Percentiles rank a stretch among this genome's conserved stretches.
Evolutionary conservation across 164 flowering plant genomes (phyloP).

Genomic region (Annona cherimola): DNA sequence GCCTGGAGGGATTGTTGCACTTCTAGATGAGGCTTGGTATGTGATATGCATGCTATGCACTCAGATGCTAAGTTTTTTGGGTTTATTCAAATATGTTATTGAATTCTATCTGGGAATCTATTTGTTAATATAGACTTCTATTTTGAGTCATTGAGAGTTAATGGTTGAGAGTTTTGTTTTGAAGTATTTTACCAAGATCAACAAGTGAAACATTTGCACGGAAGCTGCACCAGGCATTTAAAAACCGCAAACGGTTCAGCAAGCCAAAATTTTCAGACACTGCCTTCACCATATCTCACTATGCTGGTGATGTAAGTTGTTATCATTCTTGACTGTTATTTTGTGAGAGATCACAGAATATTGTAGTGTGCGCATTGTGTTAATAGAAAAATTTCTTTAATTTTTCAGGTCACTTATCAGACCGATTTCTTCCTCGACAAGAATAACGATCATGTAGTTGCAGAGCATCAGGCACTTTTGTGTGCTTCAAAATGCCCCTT

Average conservation of each 20-base stretch:
- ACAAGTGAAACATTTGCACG: slow-evolving; percentile 97
- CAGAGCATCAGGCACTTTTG: slow-evolving; percentile 91
- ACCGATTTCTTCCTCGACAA: slow-evolving; percentile 93
- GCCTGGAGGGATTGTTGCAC: slow-evolving; percentile 96
- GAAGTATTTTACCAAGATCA: slow-evolving; percentile 97
- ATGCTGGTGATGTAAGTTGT: slow-evolving; percentile 95
- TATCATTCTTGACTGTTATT: not conserved
- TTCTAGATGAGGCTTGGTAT: slow-evolving; percentile 98
- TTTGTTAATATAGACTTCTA: not conserved
- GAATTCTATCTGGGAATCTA: not conserved
- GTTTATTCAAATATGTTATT: not conserved
- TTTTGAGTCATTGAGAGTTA: slow-evolving; percentile 8
- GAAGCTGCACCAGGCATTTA: slow-evolving; percentile 87
- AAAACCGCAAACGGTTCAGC: slow-evolving; percentile 77
- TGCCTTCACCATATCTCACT: slow-evolving; percentile 91
- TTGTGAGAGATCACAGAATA: not conserved
- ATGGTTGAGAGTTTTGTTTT: slow-evolving; percentile 25
- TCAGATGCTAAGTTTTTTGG: not conserved
- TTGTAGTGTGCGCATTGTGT: slow-evolving; percentile 56
- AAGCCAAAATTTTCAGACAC: slow-evolving; percentile 90
- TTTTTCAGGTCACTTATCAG: slow-evolving; percentile 80
- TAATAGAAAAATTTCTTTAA: slow-evolving; percentile 55
- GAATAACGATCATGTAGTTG: slow-evolving; percentile 98
- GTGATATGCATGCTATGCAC: too few relatives aligned
- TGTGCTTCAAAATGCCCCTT: slow-evolving; percentile 79